A percentile compares a stretch with the other conserved stretches of the same genome.
Evolutionary conservation across 2,329 filamentous ascomycete species (phyloP).

Genomic region (Pseudomassariella vexata): DNA sequence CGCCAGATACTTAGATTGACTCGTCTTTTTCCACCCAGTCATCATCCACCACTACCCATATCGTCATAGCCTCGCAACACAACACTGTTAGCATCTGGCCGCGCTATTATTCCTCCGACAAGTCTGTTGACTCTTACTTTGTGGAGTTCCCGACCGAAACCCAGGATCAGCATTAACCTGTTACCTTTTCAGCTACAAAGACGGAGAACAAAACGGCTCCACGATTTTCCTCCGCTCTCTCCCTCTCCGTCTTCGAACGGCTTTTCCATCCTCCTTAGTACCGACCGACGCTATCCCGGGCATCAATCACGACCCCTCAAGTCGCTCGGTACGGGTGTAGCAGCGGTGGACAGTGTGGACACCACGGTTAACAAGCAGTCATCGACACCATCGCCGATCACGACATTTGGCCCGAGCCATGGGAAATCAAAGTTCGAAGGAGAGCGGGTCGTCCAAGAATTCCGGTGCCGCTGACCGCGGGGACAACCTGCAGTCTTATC

Average conservation of each 20-base stretch:
- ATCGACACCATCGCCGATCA: too few species aligned
- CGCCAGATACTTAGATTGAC: too few species aligned
- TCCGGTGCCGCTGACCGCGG: constrained; percentile 34
- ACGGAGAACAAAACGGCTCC: constrained; percentile 44
- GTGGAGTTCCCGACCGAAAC: not conserved
- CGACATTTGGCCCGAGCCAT: constrained; percentile 44
- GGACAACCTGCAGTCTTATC: constrained; percentile 74
- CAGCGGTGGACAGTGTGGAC: too few species aligned
- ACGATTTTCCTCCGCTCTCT: constrained; percentile 34
- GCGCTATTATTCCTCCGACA: too few species aligned
- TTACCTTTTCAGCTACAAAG: constrained; percentile 32
- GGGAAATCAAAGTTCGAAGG: constrained; percentile 71
- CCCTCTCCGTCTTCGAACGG: constrained; percentile 44
- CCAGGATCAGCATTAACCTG: constrained; percentile 14
- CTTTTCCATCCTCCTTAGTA: constrained; percentile 49
- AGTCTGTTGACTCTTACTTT: too few species aligned
- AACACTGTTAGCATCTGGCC: too few species aligned
- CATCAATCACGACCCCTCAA: too few species aligned
- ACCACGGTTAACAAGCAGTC: too few species aligned
- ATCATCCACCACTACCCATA: constrained; percentile 3
- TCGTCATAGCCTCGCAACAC: constrained; percentile 4
- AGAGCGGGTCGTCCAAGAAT: constrained; percentile 46
- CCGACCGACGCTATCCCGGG: constrained; percentile 10
- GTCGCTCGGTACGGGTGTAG: too few species aligned
- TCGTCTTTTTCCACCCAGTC: not conserved